Evolutionary conservation across 23 red algal species (phyloP), one percentile per base, ranked within the genome.

Genomic region (Pyropia yezoensis): DNA sequence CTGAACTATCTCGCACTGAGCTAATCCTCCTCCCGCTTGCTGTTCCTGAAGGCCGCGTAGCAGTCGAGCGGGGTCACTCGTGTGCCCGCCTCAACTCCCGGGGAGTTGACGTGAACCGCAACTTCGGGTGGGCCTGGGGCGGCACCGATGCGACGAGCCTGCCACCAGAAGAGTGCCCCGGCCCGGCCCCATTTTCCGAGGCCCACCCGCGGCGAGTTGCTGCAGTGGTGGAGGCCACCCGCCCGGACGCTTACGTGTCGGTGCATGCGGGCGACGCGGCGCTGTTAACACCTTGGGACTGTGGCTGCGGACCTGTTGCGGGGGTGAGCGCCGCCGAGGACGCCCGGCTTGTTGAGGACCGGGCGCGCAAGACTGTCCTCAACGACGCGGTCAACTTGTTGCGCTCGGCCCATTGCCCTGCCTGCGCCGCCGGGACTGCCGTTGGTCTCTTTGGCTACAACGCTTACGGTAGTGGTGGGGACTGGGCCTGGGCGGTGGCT

Each of bases 91-190:
- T 57, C 57, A 89, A 89, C 62, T 59, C 52, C 18, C 62, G 59
- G 2, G 74, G 57, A 8, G 84, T 89, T 3, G 84, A 89, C 34
- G n/a, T 89, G 20, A 89, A 89, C 30, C 32, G 84, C 56, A 89
- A 89, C 57, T 89, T 73, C 27, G 68, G 23, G 13, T 78, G 52
- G 7, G 30, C 21, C 27, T 89, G 84, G 84, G 84, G 84, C 18
- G 14, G 18, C 0, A 50, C 23, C 27, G 84, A 79, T 22, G 52
- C 24, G 20, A 39, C 49, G 2, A 79, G 51, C 13, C 24, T 71
- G 14, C 19, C 56, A 50, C 64, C 56, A 7, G 84, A 89, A 47
- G 84, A 89, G 45, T 54, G 23, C 30, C 74, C 66, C 12, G 84
- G 84, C 52, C 28, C 49, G 21, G 33, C 53, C 19, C 30, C 84